phyloP scores from a whole-genome alignment of 2,329 filamentous ascomycete species.

The Plectosphaerella cucumerina region DNA sequence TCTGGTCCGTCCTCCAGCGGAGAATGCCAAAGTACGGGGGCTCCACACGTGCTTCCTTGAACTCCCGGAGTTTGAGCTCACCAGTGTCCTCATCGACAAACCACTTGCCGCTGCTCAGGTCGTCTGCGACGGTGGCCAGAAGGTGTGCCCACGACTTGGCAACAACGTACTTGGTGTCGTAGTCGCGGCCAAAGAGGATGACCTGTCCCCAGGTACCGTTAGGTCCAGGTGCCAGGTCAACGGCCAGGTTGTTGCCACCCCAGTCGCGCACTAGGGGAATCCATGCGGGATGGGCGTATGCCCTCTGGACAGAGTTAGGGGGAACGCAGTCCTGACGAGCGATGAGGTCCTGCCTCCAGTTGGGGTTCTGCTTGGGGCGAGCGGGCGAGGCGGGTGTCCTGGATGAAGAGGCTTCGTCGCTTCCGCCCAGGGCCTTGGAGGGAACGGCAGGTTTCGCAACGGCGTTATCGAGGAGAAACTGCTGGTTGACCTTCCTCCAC shows the following conservation, averaged over 20 bases:
- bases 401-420: slow-evolving; percentile 63
- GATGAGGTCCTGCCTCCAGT: slow-evolving; percentile 83
- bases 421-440: slow-evolving; percentile 67
- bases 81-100: slow-evolving; percentile 87
- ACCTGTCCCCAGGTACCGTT: slow-evolving; percentile 92
- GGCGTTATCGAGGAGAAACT: slow-evolving; percentile 66
- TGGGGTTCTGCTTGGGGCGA: slow-evolving; percentile 48
- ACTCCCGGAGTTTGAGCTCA: slow-evolving; percentile 89
- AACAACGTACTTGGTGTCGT: slow-evolving; percentile 97
- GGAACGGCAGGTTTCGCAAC: slow-evolving; percentile 59
- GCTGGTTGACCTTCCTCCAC: slow-evolving; percentile 89
- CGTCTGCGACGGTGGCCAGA: slow-evolving; percentile 82
- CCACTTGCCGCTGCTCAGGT: slow-evolving; percentile 85
- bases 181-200: slow-evolving; percentile 94
- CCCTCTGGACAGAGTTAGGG: slow-evolving; percentile 79
- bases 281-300: slow-evolving; percentile 91
- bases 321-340: slow-evolving; percentile 86
- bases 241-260: slow-evolving; percentile 96
- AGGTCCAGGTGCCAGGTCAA: slow-evolving; percentile 88
- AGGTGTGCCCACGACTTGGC: slow-evolving; percentile 89
- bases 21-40: slow-evolving; percentile 93
- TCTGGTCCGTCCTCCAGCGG: slow-evolving; percentile 93
- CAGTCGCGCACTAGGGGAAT: slow-evolving; percentile 95
- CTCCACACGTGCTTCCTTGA: slow-evolving; percentile 84
- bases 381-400: slow-evolving; percentile 41